Conservation (phyloP, 179 eudicot genomes). For the Beta macrorhiza region DNA sequence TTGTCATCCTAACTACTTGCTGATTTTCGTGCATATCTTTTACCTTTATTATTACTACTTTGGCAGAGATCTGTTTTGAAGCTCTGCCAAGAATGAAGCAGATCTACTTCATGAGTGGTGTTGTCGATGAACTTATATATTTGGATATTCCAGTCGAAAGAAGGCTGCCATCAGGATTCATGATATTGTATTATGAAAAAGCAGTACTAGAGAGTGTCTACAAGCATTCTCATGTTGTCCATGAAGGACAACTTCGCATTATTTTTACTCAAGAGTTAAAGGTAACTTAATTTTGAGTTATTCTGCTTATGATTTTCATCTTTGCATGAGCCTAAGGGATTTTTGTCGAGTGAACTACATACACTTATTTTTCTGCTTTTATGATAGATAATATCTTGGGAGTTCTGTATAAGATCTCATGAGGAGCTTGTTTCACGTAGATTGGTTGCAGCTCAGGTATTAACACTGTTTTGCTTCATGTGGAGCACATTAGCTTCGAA, state of each 20-base stretch:
- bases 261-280: constrained; percentile 60
- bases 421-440: constrained; percentile 67
- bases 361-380: not conserved
- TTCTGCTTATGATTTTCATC: constrained; percentile 6
- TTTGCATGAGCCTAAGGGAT: not conserved
- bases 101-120: constrained; percentile 63
- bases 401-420: constrained; percentile 69
- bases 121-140: constrained; percentile 63
- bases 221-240: constrained; percentile 66
- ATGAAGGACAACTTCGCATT: constrained; percentile 76
- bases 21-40: constrained; percentile 15
- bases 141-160: constrained; percentile 57
- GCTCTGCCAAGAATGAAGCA: constrained; percentile 69
- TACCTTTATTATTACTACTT: not conserved
- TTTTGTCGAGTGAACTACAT: not conserved
- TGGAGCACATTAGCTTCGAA: not conserved
- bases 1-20: not conserved
- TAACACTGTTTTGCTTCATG: not conserved
- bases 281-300: constrained; percentile 36
- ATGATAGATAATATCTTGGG: constrained; percentile 76
- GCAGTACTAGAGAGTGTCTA: constrained; percentile 75
- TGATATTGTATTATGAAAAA: constrained; percentile 55
- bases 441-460: constrained; percentile 74
- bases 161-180: constrained; percentile 49
- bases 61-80: constrained; percentile 75